These are phyloP conservation scores for Globisporangium alternatum DNA, from an alignment of 352 stramenopile genomes.

Conservation along the genomic window DNA sequence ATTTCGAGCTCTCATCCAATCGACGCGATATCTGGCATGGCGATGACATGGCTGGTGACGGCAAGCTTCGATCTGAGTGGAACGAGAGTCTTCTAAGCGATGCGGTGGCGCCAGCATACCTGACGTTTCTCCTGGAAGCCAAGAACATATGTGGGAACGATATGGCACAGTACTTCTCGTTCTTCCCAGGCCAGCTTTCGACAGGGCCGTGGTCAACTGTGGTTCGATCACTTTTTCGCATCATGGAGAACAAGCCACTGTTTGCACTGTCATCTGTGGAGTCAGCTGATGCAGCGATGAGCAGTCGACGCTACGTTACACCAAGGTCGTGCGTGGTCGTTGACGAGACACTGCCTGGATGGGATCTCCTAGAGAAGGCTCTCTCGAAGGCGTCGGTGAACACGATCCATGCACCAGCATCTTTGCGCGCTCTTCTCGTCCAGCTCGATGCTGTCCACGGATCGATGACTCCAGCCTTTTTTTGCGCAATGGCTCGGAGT, in stretches of 20 bases:
- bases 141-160: constrained; percentile 38
- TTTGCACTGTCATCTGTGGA: constrained; percentile 36
- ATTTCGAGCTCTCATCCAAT: constrained; percentile 93
- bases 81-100: constrained; percentile 65
- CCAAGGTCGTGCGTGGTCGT: constrained; percentile 40
- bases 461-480: constrained; percentile 53
- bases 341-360: constrained; percentile 40
- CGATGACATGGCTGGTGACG: constrained; percentile 79
- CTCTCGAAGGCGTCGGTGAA: constrained; percentile 24
- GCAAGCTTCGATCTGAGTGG: constrained; percentile 76
- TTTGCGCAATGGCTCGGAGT: constrained; percentile 37
- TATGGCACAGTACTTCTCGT: constrained; percentile 35
- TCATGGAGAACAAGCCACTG: constrained; percentile 46
- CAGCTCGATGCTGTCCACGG: constrained; percentile 48
- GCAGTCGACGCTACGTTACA: constrained; percentile 21
- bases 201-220: constrained; percentile 51
- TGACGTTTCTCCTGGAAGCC: constrained; percentile 58
- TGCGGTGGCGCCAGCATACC: constrained; percentile 73
- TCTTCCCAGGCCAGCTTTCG: constrained; percentile 54
- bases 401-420: constrained; percentile 34
- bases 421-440: constrained; percentile 40
- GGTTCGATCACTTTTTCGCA: constrained; percentile 46
- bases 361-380: constrained; percentile 39
- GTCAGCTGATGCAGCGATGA: neutral
- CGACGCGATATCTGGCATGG: constrained; percentile 81